These are phyloP conservation scores for Rhododendron henanense DNA, from an alignment of 148 eudicot genomes.

Conservation along the genomic window DNA sequence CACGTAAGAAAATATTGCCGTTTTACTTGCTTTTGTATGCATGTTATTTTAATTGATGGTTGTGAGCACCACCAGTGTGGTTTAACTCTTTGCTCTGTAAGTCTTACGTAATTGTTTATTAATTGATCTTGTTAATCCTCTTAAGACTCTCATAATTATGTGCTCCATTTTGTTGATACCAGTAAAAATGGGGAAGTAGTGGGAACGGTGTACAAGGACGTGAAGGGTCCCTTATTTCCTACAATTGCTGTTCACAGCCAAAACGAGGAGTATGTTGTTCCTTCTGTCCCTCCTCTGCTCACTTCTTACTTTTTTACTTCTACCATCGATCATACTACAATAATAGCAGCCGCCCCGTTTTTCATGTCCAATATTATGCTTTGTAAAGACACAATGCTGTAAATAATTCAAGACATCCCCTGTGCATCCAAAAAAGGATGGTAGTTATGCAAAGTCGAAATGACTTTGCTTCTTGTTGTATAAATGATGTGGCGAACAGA, in stretches of 20 bases:
- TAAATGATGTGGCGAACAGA: not conserved
- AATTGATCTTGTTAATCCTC: constrained; percentile 12
- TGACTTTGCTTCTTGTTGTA: not conserved
- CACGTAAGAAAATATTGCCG: constrained; percentile 53
- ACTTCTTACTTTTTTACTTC: not conserved
- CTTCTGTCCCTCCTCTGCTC: not conserved
- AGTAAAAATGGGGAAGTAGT: constrained; percentile 78
- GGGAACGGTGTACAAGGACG: constrained; percentile 65
- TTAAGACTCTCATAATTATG: not conserved
- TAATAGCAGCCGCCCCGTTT: not conserved
- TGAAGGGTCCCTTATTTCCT: constrained; percentile 80
- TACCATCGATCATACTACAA: not conserved
- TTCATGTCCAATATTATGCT: not conserved
- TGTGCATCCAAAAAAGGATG: not conserved
- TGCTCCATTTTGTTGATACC: constrained; percentile 19
- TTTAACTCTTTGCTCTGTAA: not conserved
- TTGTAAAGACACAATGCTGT: not conserved
- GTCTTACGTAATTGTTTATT: not conserved
- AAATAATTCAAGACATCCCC: not conserved
- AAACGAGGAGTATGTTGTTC: constrained; percentile 84
- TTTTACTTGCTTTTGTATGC: constrained; percentile 16
- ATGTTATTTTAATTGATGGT: constrained; percentile 10
- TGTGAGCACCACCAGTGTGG: constrained; percentile 9
- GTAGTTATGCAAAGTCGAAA: not conserved
- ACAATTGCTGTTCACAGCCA: constrained; percentile 96